Conservation (phyloP, 1,139 yeast genomes). For the Yamadazyma sp. region DNA sequence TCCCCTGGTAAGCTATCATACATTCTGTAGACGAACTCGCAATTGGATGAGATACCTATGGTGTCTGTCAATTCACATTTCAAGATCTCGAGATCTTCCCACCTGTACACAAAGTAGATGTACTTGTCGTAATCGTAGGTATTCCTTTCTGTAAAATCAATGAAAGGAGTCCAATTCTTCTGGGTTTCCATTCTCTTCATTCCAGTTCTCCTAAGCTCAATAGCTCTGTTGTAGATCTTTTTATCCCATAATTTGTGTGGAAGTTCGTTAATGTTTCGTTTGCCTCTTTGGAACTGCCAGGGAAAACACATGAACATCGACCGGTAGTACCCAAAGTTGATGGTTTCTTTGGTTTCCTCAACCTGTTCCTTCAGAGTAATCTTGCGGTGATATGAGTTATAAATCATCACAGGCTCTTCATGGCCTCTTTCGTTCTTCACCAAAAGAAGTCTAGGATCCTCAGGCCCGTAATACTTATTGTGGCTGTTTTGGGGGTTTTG, state of each 20-base stretch:
- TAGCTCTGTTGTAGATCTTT: slow-evolving; percentile 23
- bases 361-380: slow-evolving; percentile 13
- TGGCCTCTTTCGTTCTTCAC: slow-evolving; percentile 29
- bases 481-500: slow-evolving; percentile 24
- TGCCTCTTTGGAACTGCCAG: slow-evolving; percentile 39
- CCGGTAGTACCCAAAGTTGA: slow-evolving; percentile 19
- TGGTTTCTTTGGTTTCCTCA: slow-evolving; percentile 20
- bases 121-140: slow-evolving; percentile 17
- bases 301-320: slow-evolving; percentile 34
- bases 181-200: slow-evolving; percentile 17
- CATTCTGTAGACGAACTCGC: slow-evolving; percentile 27
- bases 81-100: slow-evolving; percentile 27
- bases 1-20: slow-evolving; percentile 16
- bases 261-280: slow-evolving; percentile 27
- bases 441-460: slow-evolving; percentile 41
- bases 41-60: slow-evolving; percentile 26
- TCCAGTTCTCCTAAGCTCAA: slow-evolving; percentile 26
- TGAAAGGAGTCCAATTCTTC: slow-evolving; percentile 36
- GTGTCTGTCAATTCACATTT: slow-evolving; percentile 22
- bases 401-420: slow-evolving; percentile 39
- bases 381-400: slow-evolving; percentile 32
- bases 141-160: slow-evolving; percentile 18
- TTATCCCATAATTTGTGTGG: slow-evolving; percentile 15
- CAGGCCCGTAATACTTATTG: slow-evolving; percentile 39
- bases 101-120: slow-evolving; percentile 29